Evolutionary conservation across 768 basidiomycete species (phyloP).

Genomic region (Naganishia onofrii): DNA sequence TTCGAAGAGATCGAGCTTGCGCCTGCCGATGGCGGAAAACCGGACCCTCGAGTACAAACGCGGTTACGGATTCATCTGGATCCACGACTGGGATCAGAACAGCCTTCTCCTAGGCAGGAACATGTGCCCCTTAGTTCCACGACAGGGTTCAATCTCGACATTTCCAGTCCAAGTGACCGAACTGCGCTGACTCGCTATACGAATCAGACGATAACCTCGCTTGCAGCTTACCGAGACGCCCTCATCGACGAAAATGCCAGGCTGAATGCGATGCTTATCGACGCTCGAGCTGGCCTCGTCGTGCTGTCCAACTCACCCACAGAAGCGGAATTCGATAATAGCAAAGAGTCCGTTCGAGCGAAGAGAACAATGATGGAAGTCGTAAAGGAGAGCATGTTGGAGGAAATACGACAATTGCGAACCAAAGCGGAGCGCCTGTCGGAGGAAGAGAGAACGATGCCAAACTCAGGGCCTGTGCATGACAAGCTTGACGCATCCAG

Average conservation of each 20-base stretch:
- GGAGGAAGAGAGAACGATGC: background rate
- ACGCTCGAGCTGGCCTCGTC: background rate
- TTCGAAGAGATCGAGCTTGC: background rate
- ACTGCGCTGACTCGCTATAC: conserved; percentile 13
- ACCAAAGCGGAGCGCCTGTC: background rate
- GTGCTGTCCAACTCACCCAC: background rate
- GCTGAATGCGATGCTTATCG: conserved; percentile 11
- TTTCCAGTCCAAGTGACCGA: conserved; percentile 3
- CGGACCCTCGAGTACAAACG: background rate
- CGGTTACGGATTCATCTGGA: background rate
- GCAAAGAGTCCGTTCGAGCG: background rate
- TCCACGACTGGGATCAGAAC: background rate
- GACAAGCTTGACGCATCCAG: background rate
- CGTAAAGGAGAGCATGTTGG: conserved; percentile 6
- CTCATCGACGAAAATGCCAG: conserved; percentile 19
- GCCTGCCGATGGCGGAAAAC: background rate
- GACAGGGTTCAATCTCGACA: background rate
- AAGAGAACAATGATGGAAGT: background rate
- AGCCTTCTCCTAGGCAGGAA: background rate
- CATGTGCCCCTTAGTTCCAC: background rate
- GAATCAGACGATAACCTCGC: conserved; percentile 23
- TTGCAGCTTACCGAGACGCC: conserved; percentile 21
- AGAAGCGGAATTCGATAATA: background rate
- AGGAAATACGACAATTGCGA: background rate
- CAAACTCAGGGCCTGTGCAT: background rate